A percentile compares a stretch with the other conserved stretches of the same genome.
Conservation (phyloP, 495 filamentous ascomycete species). For the Parathielavia appendiculata region DNA sequence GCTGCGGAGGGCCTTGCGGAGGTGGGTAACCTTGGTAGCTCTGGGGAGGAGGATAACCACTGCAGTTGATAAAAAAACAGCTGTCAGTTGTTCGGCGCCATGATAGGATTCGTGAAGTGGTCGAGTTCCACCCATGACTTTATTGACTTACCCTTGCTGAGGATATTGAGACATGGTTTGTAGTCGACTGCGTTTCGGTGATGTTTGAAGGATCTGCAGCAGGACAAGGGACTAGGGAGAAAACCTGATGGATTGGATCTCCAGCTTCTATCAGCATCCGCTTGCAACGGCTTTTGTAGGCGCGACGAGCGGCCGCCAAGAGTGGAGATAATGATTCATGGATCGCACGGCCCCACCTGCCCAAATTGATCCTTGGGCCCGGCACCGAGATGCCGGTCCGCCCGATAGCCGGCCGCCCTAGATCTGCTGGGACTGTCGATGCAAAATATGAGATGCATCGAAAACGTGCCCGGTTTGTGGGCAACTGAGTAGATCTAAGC, state of each 20-base stretch:
- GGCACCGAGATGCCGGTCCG: not conserved
- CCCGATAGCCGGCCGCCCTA: not conserved
- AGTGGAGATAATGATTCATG: no score
- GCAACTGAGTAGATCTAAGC: no score
- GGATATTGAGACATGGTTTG: constrained; percentile 6
- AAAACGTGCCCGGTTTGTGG: no score
- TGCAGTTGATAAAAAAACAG: not conserved
- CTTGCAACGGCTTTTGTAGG: constrained; percentile 8
- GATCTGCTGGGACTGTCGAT: not conserved
- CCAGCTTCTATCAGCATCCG: not conserved
- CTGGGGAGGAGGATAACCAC: constrained; percentile 1
- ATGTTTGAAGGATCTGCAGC: not conserved
- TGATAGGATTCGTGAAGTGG: no score
- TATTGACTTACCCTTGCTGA: constrained; percentile 8
- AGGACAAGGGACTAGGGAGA: not conserved
- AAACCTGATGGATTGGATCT: not conserved
- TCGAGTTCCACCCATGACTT: no score
- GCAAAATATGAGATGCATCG: no score
- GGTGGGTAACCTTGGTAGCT: constrained; percentile 6
- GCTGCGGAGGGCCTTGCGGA: constrained; percentile 14
- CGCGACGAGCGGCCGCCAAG: no score
- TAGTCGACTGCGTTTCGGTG: not conserved
- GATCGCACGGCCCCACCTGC: not conserved
- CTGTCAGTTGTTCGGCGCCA: not conserved
- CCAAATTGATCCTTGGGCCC: not conserved